Evolutionary conservation across 2,329 filamentous ascomycete genomes (phyloP).

Genomic region (Plenodomus lindquistii): DNA sequence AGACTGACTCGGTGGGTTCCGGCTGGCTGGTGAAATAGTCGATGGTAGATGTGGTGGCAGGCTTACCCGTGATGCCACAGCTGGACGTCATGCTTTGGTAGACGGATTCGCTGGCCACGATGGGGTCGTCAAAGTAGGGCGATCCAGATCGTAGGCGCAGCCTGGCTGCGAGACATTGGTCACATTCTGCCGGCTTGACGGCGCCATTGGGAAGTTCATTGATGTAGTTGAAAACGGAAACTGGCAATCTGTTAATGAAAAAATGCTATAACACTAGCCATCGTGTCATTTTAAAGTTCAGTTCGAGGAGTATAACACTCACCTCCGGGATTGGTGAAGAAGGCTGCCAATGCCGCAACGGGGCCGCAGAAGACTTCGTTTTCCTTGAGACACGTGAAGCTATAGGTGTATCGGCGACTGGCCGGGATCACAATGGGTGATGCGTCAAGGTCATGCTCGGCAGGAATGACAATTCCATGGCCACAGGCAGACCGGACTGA

Average conservation of each 20-base stretch:
- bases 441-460: no score
- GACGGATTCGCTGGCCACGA: background rate
- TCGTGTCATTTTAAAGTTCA: no score
- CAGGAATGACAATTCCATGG: no score
- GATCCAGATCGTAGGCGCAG: background rate
- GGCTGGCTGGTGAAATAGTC: background rate
- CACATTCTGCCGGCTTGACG: background rate
- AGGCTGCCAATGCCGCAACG: no score
- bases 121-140: background rate
- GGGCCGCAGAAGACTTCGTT: no score
- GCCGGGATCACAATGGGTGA: background rate
- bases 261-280: no score
- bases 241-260: no score
- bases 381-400: no score
- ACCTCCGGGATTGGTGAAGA: no score
- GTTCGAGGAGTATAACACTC: no score
- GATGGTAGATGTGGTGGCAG: no score
- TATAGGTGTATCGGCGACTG: background rate
- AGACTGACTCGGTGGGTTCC: background rate
- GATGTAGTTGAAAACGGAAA: background rate
- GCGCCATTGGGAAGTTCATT: background rate
- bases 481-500: no score
- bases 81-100: background rate
- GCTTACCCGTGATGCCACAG: background rate
- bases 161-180: background rate